phyloP scores from a whole-genome alignment of 495 filamentous ascomycete species.

The Penicillium mononematosum region DNA sequence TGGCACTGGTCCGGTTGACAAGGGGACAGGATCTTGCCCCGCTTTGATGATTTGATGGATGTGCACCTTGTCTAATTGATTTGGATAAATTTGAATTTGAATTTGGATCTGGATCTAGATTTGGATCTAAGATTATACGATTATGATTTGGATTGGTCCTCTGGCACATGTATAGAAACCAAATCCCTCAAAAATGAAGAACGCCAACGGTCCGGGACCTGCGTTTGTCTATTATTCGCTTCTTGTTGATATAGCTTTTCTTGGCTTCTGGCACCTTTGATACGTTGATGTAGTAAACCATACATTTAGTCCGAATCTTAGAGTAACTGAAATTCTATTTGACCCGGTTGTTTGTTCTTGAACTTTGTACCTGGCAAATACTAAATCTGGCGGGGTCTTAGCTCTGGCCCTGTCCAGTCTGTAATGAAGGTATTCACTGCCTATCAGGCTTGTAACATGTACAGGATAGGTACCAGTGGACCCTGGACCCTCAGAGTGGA shows the following conservation, averaged over 20 bases:
- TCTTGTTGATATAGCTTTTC: not conserved
- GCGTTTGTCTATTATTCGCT: not conserved
- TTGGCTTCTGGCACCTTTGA: not conserved
- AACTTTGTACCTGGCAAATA: slow-evolving; percentile 7
- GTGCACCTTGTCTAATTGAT: not conserved
- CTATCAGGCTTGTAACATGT: not conserved
- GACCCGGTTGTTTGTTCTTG: slow-evolving; percentile 3
- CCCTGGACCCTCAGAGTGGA: slow-evolving; percentile 4
- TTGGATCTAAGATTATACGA: not conserved
- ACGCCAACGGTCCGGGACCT: slow-evolving; percentile 1
- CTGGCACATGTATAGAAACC: slow-evolving; percentile 1
- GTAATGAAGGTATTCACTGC: not conserved
- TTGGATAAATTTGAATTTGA: not conserved
- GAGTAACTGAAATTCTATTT: not conserved
- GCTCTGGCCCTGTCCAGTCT: not conserved
- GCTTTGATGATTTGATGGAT: not conserved
- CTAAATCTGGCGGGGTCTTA: not conserved
- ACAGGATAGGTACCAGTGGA: not conserved
- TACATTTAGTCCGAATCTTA: not conserved
- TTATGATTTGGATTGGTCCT: not conserved
- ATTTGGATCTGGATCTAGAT: not conserved
- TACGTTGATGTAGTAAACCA: not conserved
- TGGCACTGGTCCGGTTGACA: slow-evolving; percentile 4
- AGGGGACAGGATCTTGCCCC: not conserved
- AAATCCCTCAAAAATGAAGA: not conserved